Base-by-base conservation (phyloP, 1,284 basidiomycete species). In the Marasmius oreades region DNA sequence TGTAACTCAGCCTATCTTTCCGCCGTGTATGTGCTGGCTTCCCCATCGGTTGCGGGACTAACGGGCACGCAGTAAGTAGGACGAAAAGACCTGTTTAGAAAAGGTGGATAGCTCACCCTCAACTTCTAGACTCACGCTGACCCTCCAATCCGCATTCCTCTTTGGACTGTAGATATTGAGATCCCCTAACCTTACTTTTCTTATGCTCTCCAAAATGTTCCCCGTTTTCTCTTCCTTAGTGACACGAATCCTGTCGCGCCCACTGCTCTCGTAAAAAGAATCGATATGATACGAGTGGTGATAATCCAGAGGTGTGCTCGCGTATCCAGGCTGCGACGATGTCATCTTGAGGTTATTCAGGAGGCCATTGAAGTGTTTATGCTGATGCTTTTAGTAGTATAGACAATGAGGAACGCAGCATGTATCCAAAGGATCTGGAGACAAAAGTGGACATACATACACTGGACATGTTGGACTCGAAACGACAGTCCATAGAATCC, bases 1-100 rank as follows among this genome's bases (percentile, higher is more conserved):
- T 76, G 69, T 99, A 99, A 63, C 91, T 92, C 66, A 98, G 79
- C 36, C 97, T 81, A 70, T 99, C 94, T 74, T 97, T 99, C 73
- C 81, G 81, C 59, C 92, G 83, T 28, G 81, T 79, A 61, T 81
- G 75, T 1, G 77, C 77, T 0, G 85, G 72, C 3, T 77, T 68
- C 3, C 87, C 87, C 55, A 83, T 61, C 0, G 88, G 87, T 63
- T 84, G 85, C 1, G 74, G 60, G 10, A 82, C 87, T 90, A 59
- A 36, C 16, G 24, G 43, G 43, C 48, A 33, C 47, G 22, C 31
- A 36, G 1, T 6, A 37, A 16, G 39, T 42, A 16, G 18, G 10
- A n/a, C 20, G n/a, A 36, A 24, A 8, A 23, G n/a, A 37, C 18
- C 24, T 39, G 36, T 71, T 12, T 51, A 53, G 36, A 37, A 24